phyloP scores from a whole-genome alignment of 1,139 yeast genomes.

The Saccharomycopsis hybrid region DNA sequence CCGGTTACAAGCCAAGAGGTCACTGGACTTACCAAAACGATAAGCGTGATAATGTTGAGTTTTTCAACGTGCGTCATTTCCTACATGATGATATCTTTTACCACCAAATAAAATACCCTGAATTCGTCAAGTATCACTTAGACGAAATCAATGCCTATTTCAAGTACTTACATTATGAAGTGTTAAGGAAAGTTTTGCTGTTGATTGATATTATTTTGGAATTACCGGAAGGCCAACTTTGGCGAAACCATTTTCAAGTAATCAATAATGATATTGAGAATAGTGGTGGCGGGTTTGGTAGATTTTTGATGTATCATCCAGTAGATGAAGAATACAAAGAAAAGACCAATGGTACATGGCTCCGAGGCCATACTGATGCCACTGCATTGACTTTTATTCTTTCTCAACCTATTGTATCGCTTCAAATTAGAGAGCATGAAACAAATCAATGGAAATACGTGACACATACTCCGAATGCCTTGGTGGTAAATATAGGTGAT shows the following conservation, averaged over 20 bases:
- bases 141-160: slow-evolving; percentile 35
- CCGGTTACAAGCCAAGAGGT: slow-evolving; percentile 42
- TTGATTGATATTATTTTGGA: slow-evolving; percentile 38
- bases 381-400: slow-evolving; percentile 42
- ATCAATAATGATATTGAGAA: slow-evolving; percentile 26
- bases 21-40: slow-evolving; percentile 40
- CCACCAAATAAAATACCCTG: slow-evolving; percentile 31
- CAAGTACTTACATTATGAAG: slow-evolving; percentile 31
- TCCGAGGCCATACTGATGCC: slow-evolving; percentile 40
- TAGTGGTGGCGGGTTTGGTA: slow-evolving; percentile 38
- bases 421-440: slow-evolving; percentile 42
- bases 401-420: slow-evolving; percentile 33
- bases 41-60: slow-evolving; percentile 37
- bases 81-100: slow-evolving; percentile 29
- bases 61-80: slow-evolving; percentile 37
- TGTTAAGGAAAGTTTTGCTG: slow-evolving; percentile 32
- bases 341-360: slow-evolving; percentile 33
- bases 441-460: slow-evolving; percentile 44
- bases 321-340: slow-evolving; percentile 25
- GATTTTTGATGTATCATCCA: slow-evolving; percentile 38
- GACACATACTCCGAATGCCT: slow-evolving; percentile 38
- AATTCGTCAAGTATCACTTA: slow-evolving; percentile 32
- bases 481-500: slow-evolving; percentile 46
- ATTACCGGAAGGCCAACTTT: slow-evolving; percentile 38
- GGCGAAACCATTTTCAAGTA: slow-evolving; percentile 31